Evolutionary conservation across 371 early-diverging fungal genomes (phyloP), one percentile per base, ranked within the genome.

Genomic region (Smittium culicis): DNA sequence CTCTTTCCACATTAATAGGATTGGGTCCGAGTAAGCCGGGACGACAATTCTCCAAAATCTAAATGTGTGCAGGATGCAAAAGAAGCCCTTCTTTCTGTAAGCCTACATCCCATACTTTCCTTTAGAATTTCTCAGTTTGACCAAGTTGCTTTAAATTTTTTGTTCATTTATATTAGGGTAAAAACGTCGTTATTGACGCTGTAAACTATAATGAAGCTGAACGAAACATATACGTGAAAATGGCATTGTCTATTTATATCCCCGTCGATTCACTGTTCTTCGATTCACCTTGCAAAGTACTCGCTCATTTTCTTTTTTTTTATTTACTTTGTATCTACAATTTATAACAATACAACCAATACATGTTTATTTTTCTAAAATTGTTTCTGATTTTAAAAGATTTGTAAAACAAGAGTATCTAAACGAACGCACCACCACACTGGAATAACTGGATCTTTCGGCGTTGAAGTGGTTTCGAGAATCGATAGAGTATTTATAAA

Each of bases 121-220:
- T n/a, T 62, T 24, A 16, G n/a, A n/a, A n/a, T n/a, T n/a, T n/a
- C n/a, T n/a, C n/a, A n/a, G n/a, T n/a, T n/a, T n/a, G n/a, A n/a
- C n/a, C n/a, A n/a, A n/a, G n/a, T n/a, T n/a, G n/a, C n/a, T n/a
- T n/a, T n/a, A n/a, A n/a, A n/a, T n/a, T 24, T 16, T 27, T 27
- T 34, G 35, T 35, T 64, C 11, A 45, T 45, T 45, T 45, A 62
- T 5, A 45, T 11, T 73, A 83, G 66, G 71, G 79, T 28, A 79
- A 79, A 62, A 86, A 81, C 67, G 86, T 88, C 16, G 78, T 89
- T 67, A 75, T 89, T 24, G 89, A 89, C 72, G 83, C 88, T 28
- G 85, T 86, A 75, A 89, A 89, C 75, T 89, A 88, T 81, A 85
- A 89, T 69, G 77, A 77, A 35, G 72, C 77, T 61, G 88, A 89